Evolutionary conservation across 176 grass and related monocot species (phyloP).

Genomic region (Oropetium thomaeum): DNA sequence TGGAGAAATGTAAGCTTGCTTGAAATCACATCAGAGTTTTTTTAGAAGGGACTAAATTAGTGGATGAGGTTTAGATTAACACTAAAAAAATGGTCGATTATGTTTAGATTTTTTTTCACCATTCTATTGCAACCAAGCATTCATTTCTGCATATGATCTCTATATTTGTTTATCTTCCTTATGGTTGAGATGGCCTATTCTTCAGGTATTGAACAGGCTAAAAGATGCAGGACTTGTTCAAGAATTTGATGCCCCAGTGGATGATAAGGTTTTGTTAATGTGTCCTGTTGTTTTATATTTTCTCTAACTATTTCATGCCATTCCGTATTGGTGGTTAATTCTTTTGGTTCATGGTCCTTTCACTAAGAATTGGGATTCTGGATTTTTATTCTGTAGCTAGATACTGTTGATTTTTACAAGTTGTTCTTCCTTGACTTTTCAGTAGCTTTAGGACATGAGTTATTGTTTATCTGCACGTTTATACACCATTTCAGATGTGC

Average conservation of each 20-base stretch:
- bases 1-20: conserved; percentile 82
- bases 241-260: conserved; percentile 70
- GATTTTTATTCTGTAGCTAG: background rate
- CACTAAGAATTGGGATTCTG: background rate
- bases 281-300: conserved; percentile 25
- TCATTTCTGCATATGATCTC: conserved; percentile 19
- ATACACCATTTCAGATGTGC: background rate
- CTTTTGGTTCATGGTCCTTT: background rate
- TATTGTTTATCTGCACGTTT: background rate
- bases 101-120: conserved; percentile 1
- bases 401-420: conserved; percentile 11
- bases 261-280: conserved; percentile 53
- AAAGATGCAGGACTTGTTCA: conserved; percentile 75
- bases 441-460: background rate
- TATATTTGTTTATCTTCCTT: conserved; percentile 21
- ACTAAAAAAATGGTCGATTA: background rate
- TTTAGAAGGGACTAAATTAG: background rate
- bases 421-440: conserved; percentile 6
- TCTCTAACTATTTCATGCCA: conserved; percentile 10
- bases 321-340: conserved; percentile 3
- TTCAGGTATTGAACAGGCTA: conserved; percentile 76
- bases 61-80: background rate
- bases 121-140: background rate
- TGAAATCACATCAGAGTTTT: background rate
- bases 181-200: conserved; percentile 27